Base-by-base conservation (phyloP, 1,284 basidiomycete species). In the Thelephora terrestris region DNA sequence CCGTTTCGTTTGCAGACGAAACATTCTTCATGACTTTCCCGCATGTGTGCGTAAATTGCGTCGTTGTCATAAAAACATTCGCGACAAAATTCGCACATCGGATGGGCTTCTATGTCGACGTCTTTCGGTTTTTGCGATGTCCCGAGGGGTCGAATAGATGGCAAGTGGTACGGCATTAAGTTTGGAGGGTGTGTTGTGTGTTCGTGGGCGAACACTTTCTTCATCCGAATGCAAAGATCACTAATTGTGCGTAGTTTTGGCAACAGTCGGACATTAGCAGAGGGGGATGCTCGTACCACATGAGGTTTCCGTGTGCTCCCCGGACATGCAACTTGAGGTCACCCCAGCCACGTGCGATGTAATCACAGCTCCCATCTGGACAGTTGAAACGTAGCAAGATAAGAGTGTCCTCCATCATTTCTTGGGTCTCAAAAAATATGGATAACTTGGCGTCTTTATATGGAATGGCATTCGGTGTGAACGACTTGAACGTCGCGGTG, bases 201-300 rank as follows among this genome's bases (percentile, higher is more conserved):
- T 64, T 99, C 95, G 64, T 99, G 94, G 0, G 91, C 75, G 67
- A 99, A 99, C 43, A 98, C 88, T 58, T 96, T 97, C 69, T 98
- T 93, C 66, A 79, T 76, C 36, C 81, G 76, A 50, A 94, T 83
- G 62, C 96, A 99, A 2, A 99, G 64, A 58, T 93, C 90, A 60
- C 91, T 92, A 54, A 17, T 47, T 46, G 10, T 23, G 9, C 43
- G 14, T 24, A 29, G 21, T 43, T 46, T 16, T 39, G 35, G 36
- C 29, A 12, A 50, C 46, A 29, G 46, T 20, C 10, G 32, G 37
- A 45, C 38, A 17, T 24, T 7, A 45, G 21, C 46, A 5, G 44
- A 39, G 20, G 17, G 14, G 27, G 37, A 17, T 20, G 24, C 25
- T 67, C 82, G 48, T 49, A 90, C 88, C 93, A 98, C 66, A 96